Evolutionary conservation across 2,329 filamentous ascomycete genomes (phyloP), one percentile per base, ranked within the genome.

Genomic region (Sporothrix mexicana): DNA sequence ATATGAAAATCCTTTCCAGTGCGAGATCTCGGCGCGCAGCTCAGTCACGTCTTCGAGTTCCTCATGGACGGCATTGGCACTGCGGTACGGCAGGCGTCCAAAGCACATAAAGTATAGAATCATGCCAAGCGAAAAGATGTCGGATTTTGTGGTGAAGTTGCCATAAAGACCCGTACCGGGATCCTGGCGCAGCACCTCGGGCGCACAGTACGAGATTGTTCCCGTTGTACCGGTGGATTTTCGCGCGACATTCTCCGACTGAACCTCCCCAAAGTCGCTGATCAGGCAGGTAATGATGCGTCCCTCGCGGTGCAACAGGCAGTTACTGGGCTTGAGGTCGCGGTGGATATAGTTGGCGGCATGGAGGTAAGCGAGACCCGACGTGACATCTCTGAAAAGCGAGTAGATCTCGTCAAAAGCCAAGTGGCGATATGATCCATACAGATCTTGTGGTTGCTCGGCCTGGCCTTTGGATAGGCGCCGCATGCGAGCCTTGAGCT

Each of bases 101-200:
- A 99, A 99, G 80, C 96, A 99, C 86, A 99, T 92, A 79, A 99
- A 99, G 81, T 98, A 97, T 3, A 99, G 87, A 72, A 98, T 98
- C 95, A 99, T 98, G 67, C 96, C 96, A 0, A 99, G 85, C 0
- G 95, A 98, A 81, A 99, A 99, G n/a, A 99, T 92, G 79, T 99
- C 96, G 0, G 95, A 98, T 79, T 98, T 99, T 36, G 93, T 95
- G 0, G 94, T 97, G 78, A 99, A 99, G 79, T 98, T 97, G 8
- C 93, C 94, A 77, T 93, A 95, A 0, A 87, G 87, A 0, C 95
- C 95, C 41, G 85, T 86, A 0, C 87, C 82, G 0, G 87, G 82
- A 72, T 90, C 91, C 76, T 88, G 88, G 69, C 88, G 90, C 43
- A 99, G 84, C 0, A 99, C 97, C 81, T 99, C 96, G 0, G 96